Evolutionary conservation across 192 early-diverging fungal species (phyloP).

Genomic region (Oehlia diaphana): DNA sequence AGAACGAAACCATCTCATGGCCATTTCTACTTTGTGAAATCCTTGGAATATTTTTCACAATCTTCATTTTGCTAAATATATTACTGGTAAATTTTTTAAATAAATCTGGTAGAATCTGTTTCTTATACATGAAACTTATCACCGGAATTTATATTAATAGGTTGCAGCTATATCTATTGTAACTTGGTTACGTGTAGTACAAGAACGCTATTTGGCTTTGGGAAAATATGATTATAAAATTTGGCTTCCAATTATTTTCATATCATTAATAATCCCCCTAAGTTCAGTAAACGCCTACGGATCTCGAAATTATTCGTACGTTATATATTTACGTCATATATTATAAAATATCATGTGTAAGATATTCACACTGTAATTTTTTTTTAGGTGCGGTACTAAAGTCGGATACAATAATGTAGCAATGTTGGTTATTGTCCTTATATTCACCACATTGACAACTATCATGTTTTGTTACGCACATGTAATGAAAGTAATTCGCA

Average conservation of each 20-base stretch:
- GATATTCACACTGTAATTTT: too few species aligned
- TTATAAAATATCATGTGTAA: background rate
- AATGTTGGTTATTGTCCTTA: too few species aligned
- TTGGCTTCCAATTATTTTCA: background rate
- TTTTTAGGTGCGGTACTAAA: too few species aligned
- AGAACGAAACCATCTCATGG: background rate
- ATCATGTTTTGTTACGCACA: too few species aligned
- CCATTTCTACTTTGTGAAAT: background rate
- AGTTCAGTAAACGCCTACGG: background rate
- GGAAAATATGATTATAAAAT: slow-evolving; percentile 8
- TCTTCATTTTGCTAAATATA: background rate
- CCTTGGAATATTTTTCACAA: background rate
- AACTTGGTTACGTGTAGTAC: background rate
- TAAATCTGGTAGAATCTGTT: too few species aligned
- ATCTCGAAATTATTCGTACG: background rate
- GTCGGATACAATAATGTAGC: too few species aligned
- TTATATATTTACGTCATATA: background rate
- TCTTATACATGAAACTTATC: too few species aligned
- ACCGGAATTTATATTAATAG: too few species aligned
- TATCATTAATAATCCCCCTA: background rate
- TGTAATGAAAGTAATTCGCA: too few species aligned
- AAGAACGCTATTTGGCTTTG: background rate
- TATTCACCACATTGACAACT: too few species aligned
- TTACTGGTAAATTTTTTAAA: background rate
- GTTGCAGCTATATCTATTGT: background rate